Conservation (phyloP, 2,329 filamentous ascomycete genomes). For the Pleurostoma richardsiae region DNA sequence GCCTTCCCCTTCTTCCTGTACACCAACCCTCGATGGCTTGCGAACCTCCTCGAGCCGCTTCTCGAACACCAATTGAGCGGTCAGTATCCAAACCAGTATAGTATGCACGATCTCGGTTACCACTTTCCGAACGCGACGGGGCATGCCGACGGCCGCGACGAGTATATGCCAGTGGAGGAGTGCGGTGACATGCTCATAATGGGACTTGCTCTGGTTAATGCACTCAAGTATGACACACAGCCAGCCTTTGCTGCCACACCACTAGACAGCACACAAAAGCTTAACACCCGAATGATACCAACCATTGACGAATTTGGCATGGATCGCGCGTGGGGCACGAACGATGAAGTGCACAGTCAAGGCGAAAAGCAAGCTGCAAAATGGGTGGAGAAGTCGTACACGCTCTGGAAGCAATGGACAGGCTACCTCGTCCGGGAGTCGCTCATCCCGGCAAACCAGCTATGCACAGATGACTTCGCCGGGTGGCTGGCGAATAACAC, state of each 20-base stretch:
- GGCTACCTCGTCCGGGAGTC: constrained; percentile 66
- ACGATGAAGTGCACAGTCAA: constrained; percentile 25
- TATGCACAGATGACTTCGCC: constrained; percentile 75
- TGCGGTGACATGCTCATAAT: constrained; percentile 75
- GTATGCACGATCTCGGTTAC: constrained; percentile 70
- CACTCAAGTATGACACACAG: constrained; percentile 57
- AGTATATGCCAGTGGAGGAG: constrained; percentile 73
- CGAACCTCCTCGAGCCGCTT: constrained; percentile 72
- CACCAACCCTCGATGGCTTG: constrained; percentile 75
- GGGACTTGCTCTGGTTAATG: constrained; percentile 72
- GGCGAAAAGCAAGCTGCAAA: constrained; percentile 32
- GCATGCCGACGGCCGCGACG: constrained; percentile 62
- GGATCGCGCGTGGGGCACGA: constrained; percentile 48
- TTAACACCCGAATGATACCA: constrained; percentile 1
- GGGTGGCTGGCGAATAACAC: constrained; percentile 71
- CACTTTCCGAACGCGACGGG: constrained; percentile 76
- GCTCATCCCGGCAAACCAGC: constrained; percentile 64
- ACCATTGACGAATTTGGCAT: constrained; percentile 16
- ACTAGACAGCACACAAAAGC: constrained; percentile 1
- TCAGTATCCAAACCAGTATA: constrained; percentile 78
- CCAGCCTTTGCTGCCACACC: constrained; percentile 37
- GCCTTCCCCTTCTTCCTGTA: constrained; percentile 84
- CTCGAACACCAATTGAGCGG: constrained; percentile 78
- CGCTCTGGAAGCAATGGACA: constrained; percentile 73
- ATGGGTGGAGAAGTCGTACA: constrained; percentile 51